Conservation (phyloP, 176 grass and related monocot species). For the Saccharum spontaneum region DNA sequence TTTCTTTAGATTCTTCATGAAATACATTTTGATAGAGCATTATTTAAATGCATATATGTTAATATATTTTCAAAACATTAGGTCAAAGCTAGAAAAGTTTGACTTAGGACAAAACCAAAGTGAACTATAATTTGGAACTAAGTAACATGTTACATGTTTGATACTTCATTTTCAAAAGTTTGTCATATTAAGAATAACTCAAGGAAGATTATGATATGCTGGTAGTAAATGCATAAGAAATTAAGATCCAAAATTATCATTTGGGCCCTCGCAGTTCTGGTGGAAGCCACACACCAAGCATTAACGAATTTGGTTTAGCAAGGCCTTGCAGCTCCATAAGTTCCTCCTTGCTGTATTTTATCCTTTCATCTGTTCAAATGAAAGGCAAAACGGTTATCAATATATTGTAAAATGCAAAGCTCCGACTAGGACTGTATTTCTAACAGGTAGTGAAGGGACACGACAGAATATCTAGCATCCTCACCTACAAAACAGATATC, state of each 20-base stretch:
- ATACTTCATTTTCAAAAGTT: neutral
- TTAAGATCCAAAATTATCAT: conserved; percentile 25
- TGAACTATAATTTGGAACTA: neutral
- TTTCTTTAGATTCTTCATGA: neutral
- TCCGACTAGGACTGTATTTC: conserved; percentile 5
- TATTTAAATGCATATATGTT: neutral
- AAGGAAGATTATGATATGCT: neutral
- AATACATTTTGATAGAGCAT: neutral
- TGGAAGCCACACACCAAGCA: conserved; percentile 35
- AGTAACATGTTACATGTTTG: conserved; percentile 1
- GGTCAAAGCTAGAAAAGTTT: neutral
- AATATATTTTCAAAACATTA: neutral
- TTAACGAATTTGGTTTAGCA: conserved; percentile 17
- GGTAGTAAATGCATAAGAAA: conserved; percentile 15
- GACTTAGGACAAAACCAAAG: neutral
- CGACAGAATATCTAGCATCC: neutral
- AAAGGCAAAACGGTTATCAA: conserved; percentile 18
- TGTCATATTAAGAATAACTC: neutral
- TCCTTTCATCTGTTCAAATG: conserved; percentile 70
- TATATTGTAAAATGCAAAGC: conserved; percentile 3
- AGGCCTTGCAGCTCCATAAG: conserved; percentile 55
- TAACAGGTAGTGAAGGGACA: conserved; percentile 1
- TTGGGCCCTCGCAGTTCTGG: conserved; percentile 36
- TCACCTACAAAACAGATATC: conserved; percentile 60
- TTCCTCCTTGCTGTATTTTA: conserved; percentile 69